Percentiles rank a stretch among this genome's conserved stretches.
Evolutionary conservation across 1,139 yeast genomes (phyloP).

Genomic region (Diutina ranongensis): DNA sequence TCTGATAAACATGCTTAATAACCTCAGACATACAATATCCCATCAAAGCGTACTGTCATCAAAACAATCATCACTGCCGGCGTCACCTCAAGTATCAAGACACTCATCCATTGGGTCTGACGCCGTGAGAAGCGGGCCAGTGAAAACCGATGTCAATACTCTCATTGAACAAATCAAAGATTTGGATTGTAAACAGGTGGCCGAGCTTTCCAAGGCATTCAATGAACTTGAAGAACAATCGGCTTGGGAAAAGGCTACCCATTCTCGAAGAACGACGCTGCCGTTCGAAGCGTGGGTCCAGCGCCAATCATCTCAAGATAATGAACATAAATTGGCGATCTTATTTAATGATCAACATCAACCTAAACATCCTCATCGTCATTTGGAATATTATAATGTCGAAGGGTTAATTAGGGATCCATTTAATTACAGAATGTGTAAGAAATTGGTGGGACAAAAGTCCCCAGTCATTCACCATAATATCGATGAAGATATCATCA

Average conservation of each 20-base stretch:
- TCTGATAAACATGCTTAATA: too few relatives aligned
- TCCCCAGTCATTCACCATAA: not conserved
- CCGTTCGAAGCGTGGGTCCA: not conserved
- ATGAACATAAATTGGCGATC: not conserved
- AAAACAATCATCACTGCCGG: too few relatives aligned
- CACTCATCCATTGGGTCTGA: too few relatives aligned
- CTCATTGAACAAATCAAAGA: not conserved
- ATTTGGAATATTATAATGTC: not conserved
- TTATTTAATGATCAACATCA: not conserved
- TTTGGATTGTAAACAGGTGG: not conserved
- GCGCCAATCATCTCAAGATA: not conserved
- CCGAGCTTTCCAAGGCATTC: not conserved
- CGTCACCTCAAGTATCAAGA: too few relatives aligned
- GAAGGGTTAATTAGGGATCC: not conserved
- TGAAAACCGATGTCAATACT: too few relatives aligned
- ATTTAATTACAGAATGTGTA: not conserved
- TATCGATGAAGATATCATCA: too few relatives aligned
- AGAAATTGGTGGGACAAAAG: not conserved
- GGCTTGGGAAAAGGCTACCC: not conserved
- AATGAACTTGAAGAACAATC: not conserved
- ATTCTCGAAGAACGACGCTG: not conserved
- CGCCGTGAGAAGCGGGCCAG: too few relatives aligned
- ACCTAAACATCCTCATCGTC: not conserved
- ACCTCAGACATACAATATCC: too few relatives aligned
- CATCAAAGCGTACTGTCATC: too few relatives aligned